Evolutionary conservation across 176 grass and related monocot species (phyloP).

Genomic region (Zea luxurians): DNA sequence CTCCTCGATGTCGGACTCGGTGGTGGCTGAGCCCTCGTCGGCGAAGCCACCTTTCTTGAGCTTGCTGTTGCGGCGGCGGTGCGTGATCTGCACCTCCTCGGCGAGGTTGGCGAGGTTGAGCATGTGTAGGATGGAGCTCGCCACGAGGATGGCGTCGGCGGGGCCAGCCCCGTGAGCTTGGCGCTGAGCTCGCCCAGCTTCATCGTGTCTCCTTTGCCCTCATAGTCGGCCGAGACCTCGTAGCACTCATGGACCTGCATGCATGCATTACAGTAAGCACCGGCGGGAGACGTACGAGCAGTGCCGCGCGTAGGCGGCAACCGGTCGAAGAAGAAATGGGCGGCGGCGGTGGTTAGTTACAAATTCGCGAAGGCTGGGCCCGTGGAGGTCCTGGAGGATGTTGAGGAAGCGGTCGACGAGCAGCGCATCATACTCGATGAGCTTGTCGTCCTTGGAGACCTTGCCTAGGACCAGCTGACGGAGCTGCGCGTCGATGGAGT

Average conservation of each 20-base stretch:
- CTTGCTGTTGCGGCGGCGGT: constrained; percentile 72
- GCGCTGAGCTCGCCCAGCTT: constrained; percentile 33
- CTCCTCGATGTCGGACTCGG: constrained; percentile 89
- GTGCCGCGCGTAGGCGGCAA: no score
- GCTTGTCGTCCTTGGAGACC: no score
- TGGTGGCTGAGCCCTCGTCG: constrained; percentile 67
- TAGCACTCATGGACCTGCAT: constrained; percentile 41
- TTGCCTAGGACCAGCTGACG: no score
- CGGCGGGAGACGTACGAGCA: no score
- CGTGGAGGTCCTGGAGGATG: no score
- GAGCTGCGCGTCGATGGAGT: no score
- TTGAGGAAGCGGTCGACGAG: no score
- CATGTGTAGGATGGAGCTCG: constrained; percentile 87
- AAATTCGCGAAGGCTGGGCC: no score
- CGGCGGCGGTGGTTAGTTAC: no score
- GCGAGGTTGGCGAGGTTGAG: constrained; percentile 90
- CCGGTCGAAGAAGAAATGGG: no score
- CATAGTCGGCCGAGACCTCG: constrained; percentile 38
- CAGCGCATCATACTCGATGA: no score
- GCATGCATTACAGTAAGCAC: no score
- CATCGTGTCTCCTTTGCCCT: not conserved
- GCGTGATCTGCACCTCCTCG: constrained; percentile 80
- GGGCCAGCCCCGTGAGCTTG: not conserved
- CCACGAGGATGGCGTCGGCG: constrained; percentile 64
- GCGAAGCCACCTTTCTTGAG: constrained; percentile 55